Base-by-base conservation (phyloP, 805 yeast species). In the Metschnikowia dekortorum region DNA sequence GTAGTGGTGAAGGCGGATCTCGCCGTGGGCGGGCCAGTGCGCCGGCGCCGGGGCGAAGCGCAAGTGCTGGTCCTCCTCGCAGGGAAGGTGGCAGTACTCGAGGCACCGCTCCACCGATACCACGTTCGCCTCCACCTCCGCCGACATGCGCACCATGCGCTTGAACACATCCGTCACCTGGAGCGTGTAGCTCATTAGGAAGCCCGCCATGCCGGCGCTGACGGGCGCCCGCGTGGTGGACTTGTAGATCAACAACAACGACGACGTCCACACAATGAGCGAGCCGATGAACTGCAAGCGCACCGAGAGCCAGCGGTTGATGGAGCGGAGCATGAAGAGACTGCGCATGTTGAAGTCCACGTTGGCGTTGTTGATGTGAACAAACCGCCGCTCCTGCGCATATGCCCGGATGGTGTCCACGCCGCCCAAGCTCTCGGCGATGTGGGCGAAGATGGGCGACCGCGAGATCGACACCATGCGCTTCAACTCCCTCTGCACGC, bases 381-480 rank as follows among this genome's bases (percentile, higher is more conserved):
- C 69, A 66, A 89, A 90, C 50, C 95, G 73, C 5, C 71, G 75
- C 29, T 67, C 67, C 55, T 89, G 95, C n/a, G 76, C 71, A 61
- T 78, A 91, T 0, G 96, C 96, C 43, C 85, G 74, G 49, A 90
- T 83, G 0, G 95, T 90, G 44, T 82, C 81, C 22, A 85, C 80
- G 10, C 97, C 97, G 32, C 76, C 78, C 44, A 90, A 68, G 2
- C 90, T 83, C 61, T 90, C 97, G 62, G 87, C 91, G 54, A 90
- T 76, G 57, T 86, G 89, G 84, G 57, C 49, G 14, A 45, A 53
- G 13, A 49, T 48, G 10, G 81, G 77, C 37, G 89, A 85, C 61
- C 77, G 85, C 44, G 87, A 82, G 56, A 85, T 86, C 50, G 87
- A 86, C 61, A 70, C 87, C 50, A 70, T 72, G 22, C 86, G 81